Base-by-base conservation (phyloP, 2,329 filamentous ascomycete species). In the Pseudogymnoascus verrucosus region DNA sequence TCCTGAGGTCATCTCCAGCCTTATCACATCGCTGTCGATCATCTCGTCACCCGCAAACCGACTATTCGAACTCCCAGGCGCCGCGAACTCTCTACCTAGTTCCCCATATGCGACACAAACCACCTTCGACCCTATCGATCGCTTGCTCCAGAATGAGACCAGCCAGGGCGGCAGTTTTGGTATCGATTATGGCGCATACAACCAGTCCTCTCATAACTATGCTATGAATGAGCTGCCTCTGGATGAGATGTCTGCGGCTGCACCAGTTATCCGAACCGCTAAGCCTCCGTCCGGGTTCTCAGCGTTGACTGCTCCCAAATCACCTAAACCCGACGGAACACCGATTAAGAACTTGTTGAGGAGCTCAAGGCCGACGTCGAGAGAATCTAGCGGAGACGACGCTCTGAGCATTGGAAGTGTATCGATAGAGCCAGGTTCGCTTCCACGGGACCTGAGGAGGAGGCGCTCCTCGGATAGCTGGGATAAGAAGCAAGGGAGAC, bases 211-310 rank as follows among this genome's bases (percentile, higher is more conserved):
- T 16, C 76, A 80, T 34, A 79, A 80, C 62, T 79, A 84, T 16
- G 71, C 80, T 11, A 71, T 78, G 51, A 78, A 83, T 60, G 78
- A 81, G 37, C 73, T 76, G 64, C 78, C 81, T 10, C 75, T 87
- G 67, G 82, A 87, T 75, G 83, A 88, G 63, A 76, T 87, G 51
- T 81, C 85, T 31, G 85, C 85, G 21, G 78, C 79, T 59, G 78
- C 91, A 11, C 91, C 92, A 16, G 84, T 93, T 63, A 84, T 96
- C 69, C 87, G 89, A 67, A 96, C 93, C 34, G 85, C 91, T 34
- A 93, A 93, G 74, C 89, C 88, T 6, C 90, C 90, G 0, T 91
- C 89, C 61, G 90, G 89, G 62, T 85, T 87, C 70, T 92, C 89
- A 26, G 77, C 86, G 16, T 76, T 90, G 61, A 91, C 88, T n/a